Evolutionary conservation across 352 stramenopile genomes (phyloP), one percentile per base, ranked within the genome.

Genomic region (Phytophthora sp.): DNA sequence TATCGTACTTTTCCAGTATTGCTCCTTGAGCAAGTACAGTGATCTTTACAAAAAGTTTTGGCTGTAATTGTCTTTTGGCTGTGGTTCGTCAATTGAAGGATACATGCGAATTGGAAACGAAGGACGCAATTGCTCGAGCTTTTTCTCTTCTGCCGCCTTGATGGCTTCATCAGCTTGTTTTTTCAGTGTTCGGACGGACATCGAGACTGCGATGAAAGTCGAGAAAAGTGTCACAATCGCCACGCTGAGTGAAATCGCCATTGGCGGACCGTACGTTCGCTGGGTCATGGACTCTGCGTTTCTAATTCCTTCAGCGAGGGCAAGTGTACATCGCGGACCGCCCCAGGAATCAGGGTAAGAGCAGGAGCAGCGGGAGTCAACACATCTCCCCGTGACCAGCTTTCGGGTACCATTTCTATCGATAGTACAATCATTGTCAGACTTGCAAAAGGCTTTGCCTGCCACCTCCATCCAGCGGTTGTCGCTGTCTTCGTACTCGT

Each of bases 1-100:
- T n/a, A n/a, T n/a, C n/a, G n/a, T n/a, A n/a, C n/a, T n/a, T n/a
- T n/a, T n/a, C n/a, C n/a, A n/a, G n/a, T n/a, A n/a, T n/a, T n/a
- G n/a, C n/a, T n/a, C n/a, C n/a, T n/a, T n/a, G n/a, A n/a, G n/a
- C n/a, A n/a, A n/a, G n/a, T n/a, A n/a, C n/a, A n/a, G n/a, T n/a
- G n/a, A n/a, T n/a, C n/a, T n/a, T 26, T 64, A 79, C 21, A 80
- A 33, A 33, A 80, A 80, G 20, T 80, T 77, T 20, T 75, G 67
- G 26, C 73, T 80, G 57, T 80, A 80, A 45, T 80, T 77, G 51
- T 71, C 60, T 26, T 66, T 70, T 2, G 63, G 71, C 20, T 50
- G 45, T 15, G 59, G 39, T 12, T 74, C 39, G 13, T 47, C 58
- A 20, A 66, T 57, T 5, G 64, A 71, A 11, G 44, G n/a, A 24